Evolutionary conservation across 2,329 filamentous ascomycete species (phyloP).

Genomic region (Aphanocladium album): DNA sequence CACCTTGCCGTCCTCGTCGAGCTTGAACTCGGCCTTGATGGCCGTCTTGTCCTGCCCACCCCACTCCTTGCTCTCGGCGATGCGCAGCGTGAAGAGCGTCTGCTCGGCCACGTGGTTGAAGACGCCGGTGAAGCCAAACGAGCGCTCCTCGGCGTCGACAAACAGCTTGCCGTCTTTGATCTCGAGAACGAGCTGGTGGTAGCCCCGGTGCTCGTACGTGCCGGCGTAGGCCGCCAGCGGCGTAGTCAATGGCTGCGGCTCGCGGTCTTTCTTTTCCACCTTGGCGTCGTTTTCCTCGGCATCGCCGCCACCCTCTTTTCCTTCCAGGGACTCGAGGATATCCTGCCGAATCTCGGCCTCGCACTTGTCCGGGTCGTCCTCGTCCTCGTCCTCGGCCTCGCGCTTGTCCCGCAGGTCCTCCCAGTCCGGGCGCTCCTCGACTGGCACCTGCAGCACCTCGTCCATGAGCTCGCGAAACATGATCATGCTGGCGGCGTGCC

Average conservation of each 20-base stretch:
- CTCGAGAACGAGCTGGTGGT: constrained; percentile 20
- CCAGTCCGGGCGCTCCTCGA: constrained; percentile 7
- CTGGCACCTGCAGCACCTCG: constrained; percentile 10
- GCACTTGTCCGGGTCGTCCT: background rate
- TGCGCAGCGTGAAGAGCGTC: constrained; percentile 14
- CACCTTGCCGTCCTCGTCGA: constrained; percentile 15
- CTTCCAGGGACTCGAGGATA: background rate
- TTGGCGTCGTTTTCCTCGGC: background rate
- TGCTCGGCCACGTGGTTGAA: constrained; percentile 19
- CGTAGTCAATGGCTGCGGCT: background rate
- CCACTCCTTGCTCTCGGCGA: constrained; percentile 17
- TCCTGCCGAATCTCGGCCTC: background rate
- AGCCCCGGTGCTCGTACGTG: constrained; percentile 19
- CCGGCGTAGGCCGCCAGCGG: constrained; percentile 1
- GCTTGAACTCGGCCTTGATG: constrained; percentile 17
- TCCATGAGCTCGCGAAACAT: constrained; percentile 20
- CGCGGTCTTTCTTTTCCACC: background rate
- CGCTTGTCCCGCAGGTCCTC: background rate
- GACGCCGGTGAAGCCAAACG: constrained; percentile 21
- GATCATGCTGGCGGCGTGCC: constrained; percentile 15
- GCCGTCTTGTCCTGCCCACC: constrained; percentile 12
- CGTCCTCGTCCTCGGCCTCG: background rate
- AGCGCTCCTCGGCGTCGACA: constrained; percentile 25
- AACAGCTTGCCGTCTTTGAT: constrained; percentile 17
- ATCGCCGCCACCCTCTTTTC: background rate